phyloP scores from a whole-genome alignment of 345 rosid species.

The Linum trigynum region DNA sequence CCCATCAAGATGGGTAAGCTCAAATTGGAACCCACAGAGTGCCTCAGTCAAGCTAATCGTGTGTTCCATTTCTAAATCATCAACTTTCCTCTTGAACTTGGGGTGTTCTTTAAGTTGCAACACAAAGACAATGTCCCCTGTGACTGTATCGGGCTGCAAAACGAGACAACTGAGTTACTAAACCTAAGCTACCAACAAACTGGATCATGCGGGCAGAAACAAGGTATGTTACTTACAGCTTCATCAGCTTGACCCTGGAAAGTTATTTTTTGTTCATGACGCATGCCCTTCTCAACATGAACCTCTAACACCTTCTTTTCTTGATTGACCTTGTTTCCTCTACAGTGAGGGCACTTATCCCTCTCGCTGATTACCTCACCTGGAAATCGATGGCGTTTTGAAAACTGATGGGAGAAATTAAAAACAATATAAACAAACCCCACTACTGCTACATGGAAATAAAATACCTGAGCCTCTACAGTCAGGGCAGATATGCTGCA shows the following conservation, averaged over 20 bases:
- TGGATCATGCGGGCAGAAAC: background rate
- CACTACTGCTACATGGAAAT: background rate
- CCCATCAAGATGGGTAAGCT: background rate
- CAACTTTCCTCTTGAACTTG: background rate
- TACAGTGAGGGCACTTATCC: slow-evolving; percentile 47
- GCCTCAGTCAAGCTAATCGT: background rate
- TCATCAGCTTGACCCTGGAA: slow-evolving; percentile 57
- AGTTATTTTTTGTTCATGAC: slow-evolving; percentile 35
- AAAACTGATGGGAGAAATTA: background rate
- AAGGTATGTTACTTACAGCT: slow-evolving; percentile 33
- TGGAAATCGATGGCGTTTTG: background rate
- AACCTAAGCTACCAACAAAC: background rate
- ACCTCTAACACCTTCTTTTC: slow-evolving; percentile 55
- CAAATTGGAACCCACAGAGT: slow-evolving; percentile 5
- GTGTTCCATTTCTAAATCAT: background rate
- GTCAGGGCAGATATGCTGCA: slow-evolving; percentile 51
- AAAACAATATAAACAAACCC: too few species aligned
- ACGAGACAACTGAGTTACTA: background rate
- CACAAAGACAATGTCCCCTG: slow-evolving; percentile 8
- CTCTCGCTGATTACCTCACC: slow-evolving; percentile 48
- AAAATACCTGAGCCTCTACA: slow-evolving; percentile 44
- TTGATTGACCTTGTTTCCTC: slow-evolving; percentile 36
- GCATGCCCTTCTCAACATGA: slow-evolving; percentile 57
- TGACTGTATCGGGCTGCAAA: slow-evolving; percentile 4
- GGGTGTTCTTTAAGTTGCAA: slow-evolving; percentile 1